These are phyloP conservation scores for Mycotypha africana DNA, from an alignment of 371 early-diverging fungal genomes.

Conservation along the genomic window DNA sequence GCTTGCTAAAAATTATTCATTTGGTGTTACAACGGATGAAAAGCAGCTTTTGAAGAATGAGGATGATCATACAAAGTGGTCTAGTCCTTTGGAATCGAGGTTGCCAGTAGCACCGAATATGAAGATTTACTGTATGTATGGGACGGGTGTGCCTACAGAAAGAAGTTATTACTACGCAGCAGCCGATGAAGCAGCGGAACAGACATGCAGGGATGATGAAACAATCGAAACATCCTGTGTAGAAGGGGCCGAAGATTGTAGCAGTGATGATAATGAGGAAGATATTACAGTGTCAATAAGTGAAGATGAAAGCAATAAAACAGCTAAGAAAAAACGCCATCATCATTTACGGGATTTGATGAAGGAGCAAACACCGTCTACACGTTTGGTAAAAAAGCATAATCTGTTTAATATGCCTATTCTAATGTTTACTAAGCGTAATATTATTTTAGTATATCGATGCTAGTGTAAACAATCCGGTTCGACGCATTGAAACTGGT, in stretches of 20 bases:
- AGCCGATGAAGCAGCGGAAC: constrained; percentile 4
- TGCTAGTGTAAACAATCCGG: constrained; percentile 29
- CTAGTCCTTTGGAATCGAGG: constrained; percentile 76
- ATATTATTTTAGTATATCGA: constrained; percentile 35
- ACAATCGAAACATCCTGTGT: too few species aligned
- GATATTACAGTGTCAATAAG: background rate
- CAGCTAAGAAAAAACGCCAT: background rate
- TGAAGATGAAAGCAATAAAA: background rate
- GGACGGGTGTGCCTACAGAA: constrained; percentile 77
- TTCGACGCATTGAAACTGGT: constrained; percentile 46
- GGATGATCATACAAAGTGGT: constrained; percentile 67
- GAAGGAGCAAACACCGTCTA: too few species aligned
- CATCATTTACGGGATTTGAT: background rate
- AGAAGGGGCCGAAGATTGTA: too few species aligned
- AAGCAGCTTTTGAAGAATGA: constrained; percentile 44
- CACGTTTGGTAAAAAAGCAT: too few species aligned
- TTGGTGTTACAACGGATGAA: constrained; percentile 56
- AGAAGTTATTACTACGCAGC: constrained; percentile 68
- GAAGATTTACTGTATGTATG: constrained; percentile 84
- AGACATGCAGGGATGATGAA: too few species aligned
- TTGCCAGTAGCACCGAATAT: constrained; percentile 48
- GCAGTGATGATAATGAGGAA: too few species aligned
- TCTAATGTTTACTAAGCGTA: too few species aligned
- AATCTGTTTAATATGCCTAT: too few species aligned
- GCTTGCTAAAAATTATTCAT: constrained; percentile 58